Evolutionary conservation across 352 stramenopile genomes (phyloP), one percentile per base, ranked within the genome.

Genomic region (Aphanomyces astaci): DNA sequence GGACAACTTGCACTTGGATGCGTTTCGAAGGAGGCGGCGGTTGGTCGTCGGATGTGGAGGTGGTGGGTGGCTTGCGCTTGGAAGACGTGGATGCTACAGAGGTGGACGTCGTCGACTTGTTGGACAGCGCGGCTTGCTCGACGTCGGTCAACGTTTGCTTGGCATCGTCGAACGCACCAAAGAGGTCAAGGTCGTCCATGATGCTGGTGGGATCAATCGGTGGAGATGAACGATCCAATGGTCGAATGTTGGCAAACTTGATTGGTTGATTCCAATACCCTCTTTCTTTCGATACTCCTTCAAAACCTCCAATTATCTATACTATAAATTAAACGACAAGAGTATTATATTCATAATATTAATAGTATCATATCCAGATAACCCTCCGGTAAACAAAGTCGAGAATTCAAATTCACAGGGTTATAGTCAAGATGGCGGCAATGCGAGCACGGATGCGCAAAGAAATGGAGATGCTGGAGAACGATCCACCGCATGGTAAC

Each of bases 121-220:
- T 45, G 3, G 70, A 67, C 3, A 72, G 71, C 32, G 56, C 51
- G 72, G 86, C 80, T 66, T 91, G 79, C 24, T 76, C 79, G 7
- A 28, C 51, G n/a, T 73, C 69, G 9, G 78, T 81, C 22, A 89
- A 27, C 62, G 2, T 79, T 69, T 75, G 94, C 71, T 79, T 81
- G 56, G 74, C 75, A 64, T 92, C 90, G 65, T 98, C 94, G 70
- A 98, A 97, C 43, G 91, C 94, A 49, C 89, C 89, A 76, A 98
- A 98, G 53, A 98, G 76, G 73, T 96, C 94, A 33, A 98, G 80
- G 25, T 98, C 81, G 63, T 97, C 88, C 62, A 68, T 68, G n/a
- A 1, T 64, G 33, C 11, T 62, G 53, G 45, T 5, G 13, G 13
- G 45, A 25, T 53, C 13, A 25, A 27, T 53, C 13, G 45, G 22